phyloP scores from a whole-genome alignment of 2,329 filamentous ascomycete species.

The Raffaelea arxii region DNA sequence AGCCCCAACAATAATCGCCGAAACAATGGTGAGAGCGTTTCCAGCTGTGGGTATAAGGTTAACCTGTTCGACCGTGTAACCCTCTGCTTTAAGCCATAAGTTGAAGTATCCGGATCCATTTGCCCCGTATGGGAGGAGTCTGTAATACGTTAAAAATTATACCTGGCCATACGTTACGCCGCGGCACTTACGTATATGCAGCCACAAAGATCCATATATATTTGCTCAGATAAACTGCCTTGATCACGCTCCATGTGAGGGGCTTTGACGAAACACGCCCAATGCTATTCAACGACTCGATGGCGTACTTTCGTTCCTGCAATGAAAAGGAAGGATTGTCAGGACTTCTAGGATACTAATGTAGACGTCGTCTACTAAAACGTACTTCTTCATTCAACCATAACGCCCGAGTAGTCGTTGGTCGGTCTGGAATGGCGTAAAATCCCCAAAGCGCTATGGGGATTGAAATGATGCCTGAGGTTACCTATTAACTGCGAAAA shows the following conservation, averaged over 20 bases:
- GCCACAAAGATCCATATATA: conserved; percentile 1
- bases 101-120: conserved; percentile 30
- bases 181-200: neutral
- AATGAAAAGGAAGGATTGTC: neutral
- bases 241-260: neutral
- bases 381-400: conserved; percentile 2
- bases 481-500: no score
- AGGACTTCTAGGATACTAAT: neutral
- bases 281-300: neutral
- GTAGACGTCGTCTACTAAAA: neutral
- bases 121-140: neutral
- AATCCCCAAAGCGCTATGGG: conserved; percentile 14
- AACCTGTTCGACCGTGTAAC: conserved; percentile 34
- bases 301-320: neutral
- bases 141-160: no score
- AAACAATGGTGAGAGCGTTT: neutral
- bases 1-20: neutral
- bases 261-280: neutral
- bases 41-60: conserved; percentile 36
- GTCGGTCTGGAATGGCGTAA: conserved; percentile 13
- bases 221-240: neutral
- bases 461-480: conserved; percentile 14
- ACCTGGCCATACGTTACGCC: no score
- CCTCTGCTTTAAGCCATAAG: conserved; percentile 38
- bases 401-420: neutral